These are phyloP conservation scores for Linnemannia exigua DNA, from an alignment of 192 early-diverging fungal species.

Conservation along the genomic window DNA sequence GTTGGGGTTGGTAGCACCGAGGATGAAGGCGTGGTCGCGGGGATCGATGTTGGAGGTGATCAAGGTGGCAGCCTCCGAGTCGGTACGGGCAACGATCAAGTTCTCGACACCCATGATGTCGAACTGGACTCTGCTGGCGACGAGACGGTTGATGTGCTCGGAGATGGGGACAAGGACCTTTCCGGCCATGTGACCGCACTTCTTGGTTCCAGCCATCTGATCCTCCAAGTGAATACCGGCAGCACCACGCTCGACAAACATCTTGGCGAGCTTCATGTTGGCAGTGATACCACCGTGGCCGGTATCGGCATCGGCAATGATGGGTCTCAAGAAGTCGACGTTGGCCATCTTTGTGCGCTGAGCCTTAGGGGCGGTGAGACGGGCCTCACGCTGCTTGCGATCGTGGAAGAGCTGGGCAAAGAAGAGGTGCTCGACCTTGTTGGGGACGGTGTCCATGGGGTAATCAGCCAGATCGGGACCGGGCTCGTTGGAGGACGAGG, in stretches of 20 bases:
- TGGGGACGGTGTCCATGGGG: conserved; percentile 98
- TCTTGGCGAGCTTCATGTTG: conserved; percentile 96
- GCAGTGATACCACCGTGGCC: conserved; percentile 99
- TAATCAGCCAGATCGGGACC: conserved; percentile 99
- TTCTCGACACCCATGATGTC: conserved; percentile 99
- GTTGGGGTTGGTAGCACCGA: conserved; percentile 91
- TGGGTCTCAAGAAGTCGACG: conserved; percentile 93
- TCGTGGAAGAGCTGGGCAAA: conserved; percentile 98
- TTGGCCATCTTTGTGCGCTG: conserved; percentile 79
- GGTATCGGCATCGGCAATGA: conserved; percentile 98
- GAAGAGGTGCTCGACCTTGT: conserved; percentile 99
- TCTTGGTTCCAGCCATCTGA: conserved; percentile 96
- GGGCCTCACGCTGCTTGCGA: conserved; percentile 93
- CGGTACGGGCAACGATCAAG: conserved; percentile 93
- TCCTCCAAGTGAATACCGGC: conserved; percentile 95
- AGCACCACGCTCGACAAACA: conserved; percentile 97
- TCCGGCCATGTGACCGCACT: conserved; percentile 99
- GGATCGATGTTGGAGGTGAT: conserved; percentile 96
- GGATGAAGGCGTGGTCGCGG: conserved; percentile 96
- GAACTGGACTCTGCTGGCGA: conserved; percentile 95
- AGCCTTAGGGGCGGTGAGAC: conserved; percentile 74
- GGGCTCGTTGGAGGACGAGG: conserved; percentile 95
- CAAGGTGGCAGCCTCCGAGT: conserved; percentile 97
- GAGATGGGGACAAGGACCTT: conserved; percentile 98
- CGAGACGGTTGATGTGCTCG: conserved; percentile 97